Conservation (phyloP, 257 asterid species). For the Nicotiana otophora region DNA sequence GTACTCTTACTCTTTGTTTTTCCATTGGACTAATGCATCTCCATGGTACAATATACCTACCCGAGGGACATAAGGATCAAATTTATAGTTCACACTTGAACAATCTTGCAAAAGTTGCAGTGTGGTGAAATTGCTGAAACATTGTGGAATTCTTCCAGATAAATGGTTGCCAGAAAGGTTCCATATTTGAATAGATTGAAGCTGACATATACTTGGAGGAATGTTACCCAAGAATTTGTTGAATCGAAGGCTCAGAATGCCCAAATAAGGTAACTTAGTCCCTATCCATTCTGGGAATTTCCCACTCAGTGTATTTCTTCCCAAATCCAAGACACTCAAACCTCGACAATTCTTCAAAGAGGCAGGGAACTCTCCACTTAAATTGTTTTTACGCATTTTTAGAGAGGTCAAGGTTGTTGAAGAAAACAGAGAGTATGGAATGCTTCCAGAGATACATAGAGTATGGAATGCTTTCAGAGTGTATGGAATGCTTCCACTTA, state of each 20-base stretch:
- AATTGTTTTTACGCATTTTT: constrained; percentile 18
- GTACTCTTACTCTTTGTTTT: neutral
- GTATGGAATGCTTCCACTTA: no score
- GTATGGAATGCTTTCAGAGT: no score
- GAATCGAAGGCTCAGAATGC: constrained; percentile 3
- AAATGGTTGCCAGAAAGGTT: constrained; percentile 30
- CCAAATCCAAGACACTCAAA: constrained; percentile 21
- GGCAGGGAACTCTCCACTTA: constrained; percentile 23
- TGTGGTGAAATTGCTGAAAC: constrained; percentile 19
- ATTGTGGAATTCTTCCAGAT: constrained; percentile 27
- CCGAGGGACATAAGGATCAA: no score
- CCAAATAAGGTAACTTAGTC: neutral
- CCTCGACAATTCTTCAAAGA: constrained; percentile 10
- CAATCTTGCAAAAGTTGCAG: neutral
- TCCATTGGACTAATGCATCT: neutral
- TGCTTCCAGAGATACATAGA: neutral
- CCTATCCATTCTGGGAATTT: constrained; percentile 23
- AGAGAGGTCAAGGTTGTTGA: neutral
- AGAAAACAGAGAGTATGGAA: neutral
- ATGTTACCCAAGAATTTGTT: constrained; percentile 22
- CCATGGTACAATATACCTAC: neutral
- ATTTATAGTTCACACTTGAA: neutral
- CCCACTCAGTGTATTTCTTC: constrained; percentile 26
- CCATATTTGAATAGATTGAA: constrained; percentile 20
- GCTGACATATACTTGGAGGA: constrained; percentile 28